Evolutionary conservation across 805 yeast species (phyloP), one percentile per base, ranked within the genome.

Genomic region (Millerago galiae): DNA sequence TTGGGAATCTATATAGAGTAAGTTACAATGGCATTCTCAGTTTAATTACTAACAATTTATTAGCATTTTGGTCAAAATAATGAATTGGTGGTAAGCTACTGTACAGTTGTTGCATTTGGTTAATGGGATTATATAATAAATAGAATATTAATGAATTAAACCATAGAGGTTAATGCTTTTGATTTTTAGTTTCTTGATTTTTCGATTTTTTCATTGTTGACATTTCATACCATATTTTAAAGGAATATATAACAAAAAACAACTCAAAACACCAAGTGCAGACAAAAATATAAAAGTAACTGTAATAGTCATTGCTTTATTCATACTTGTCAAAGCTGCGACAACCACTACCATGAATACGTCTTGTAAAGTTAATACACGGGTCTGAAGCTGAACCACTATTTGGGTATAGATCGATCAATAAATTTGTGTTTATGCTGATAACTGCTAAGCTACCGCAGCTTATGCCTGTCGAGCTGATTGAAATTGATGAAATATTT

Each of bases 221-320:
- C 66, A 52, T 31, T 53, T 47, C 43, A 58, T 51, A 14, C 69
- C 70, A 24, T 56, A 54, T 28, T 52, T 55, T 39, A 65, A 48
- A 3, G 66, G 63, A 3, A 61, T 41, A 10, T 54, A 40, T 8
- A 66, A 47, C 11, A 52, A 21, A 0, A 39, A 18, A 4, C 64
- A 52, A 2, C 63, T 56, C 2, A 54, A 18, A 6, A 56, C 21
- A 5, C 73, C 67, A 1, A 81, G 40, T 0, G 70, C 80, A 2
- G 81, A 79, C 70, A 85, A 61, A n/a, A 88, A 67, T 0, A 93
- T 80, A 54, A 79, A 86, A 1, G 85, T 74, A 14, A 95, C 93
- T 1, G 95, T 96, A 11, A 75, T 61, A 0, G 77, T 76, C 75
- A 89, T 67, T 0, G 64, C 46, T 0, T 43, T 42, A 12, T 70